Evolutionary conservation across 2,329 filamentous ascomycete genomes (phyloP).

Genomic region (Botryotinia globosa): DNA sequence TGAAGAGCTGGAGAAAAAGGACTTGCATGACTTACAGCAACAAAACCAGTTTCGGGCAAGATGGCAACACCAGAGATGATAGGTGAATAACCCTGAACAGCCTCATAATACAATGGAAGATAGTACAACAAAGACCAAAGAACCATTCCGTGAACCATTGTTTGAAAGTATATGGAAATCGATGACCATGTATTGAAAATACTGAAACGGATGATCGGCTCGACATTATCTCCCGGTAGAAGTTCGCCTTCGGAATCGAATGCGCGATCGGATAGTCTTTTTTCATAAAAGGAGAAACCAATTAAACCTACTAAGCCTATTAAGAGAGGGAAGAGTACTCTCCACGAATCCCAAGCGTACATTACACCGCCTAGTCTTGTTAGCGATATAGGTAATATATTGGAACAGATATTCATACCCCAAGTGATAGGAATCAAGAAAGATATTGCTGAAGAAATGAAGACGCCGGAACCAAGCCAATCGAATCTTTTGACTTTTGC

Average conservation of each 20-base stretch:
- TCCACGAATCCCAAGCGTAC: conserved; percentile 62
- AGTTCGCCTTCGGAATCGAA: conserved; percentile 31
- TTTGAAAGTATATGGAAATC: conserved; percentile 50
- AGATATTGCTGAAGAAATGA: conserved; percentile 56
- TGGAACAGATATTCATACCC: conserved; percentile 37
- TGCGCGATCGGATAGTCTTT: conserved; percentile 28
- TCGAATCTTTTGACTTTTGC: conserved; percentile 52
- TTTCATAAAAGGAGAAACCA: conserved; percentile 54
- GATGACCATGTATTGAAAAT: conserved; percentile 50
- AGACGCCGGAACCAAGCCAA: conserved; percentile 60
- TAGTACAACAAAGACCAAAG: conserved; percentile 56
- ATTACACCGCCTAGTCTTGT: conserved; percentile 51
- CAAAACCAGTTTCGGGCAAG: conserved; percentile 60
- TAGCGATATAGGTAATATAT: too few relatives aligned
- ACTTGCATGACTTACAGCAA: conserved; percentile 45
- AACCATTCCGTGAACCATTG: conserved; percentile 56
- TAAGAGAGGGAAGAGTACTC: conserved; percentile 59
- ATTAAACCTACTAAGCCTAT: conserved; percentile 52
- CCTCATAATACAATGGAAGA: conserved; percentile 51
- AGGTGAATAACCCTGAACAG: conserved; percentile 52
- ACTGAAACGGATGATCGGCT: conserved; percentile 43
- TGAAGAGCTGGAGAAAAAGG: conserved; percentile 38
- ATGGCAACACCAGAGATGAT: conserved; percentile 54
- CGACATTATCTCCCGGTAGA: conserved; percentile 28
- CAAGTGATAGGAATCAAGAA: conserved; percentile 62